Conservation (phyloP, 2,329 filamentous ascomycete species). For the Ceratocystis destructans region DNA sequence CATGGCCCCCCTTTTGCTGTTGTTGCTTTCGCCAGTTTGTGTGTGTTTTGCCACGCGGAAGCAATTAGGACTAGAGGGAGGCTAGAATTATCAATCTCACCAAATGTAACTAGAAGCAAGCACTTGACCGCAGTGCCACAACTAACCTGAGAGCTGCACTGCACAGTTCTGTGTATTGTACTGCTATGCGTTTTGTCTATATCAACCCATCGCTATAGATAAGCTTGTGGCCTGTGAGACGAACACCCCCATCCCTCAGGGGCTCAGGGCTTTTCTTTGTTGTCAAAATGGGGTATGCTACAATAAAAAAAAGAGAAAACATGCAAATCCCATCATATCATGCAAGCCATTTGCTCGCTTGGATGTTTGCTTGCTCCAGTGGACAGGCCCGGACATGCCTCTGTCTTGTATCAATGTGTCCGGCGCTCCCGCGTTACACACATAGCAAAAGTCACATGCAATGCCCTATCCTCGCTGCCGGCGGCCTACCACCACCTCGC, state of each 20-base stretch:
- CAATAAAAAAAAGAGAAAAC: slow-evolving; percentile 1
- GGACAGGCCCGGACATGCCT: neutral
- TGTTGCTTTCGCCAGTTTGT: too few species aligned
- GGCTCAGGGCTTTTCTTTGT: neutral
- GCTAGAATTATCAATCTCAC: too few species aligned
- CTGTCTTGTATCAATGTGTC: neutral
- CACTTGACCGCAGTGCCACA: too few species aligned
- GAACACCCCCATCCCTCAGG: neutral
- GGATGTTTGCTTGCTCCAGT: neutral
- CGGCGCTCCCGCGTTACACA: neutral
- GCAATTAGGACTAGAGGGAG: too few species aligned
- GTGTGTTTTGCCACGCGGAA: too few species aligned
- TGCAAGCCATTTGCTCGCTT: neutral
- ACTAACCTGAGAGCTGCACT: too few species aligned
- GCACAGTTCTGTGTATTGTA: too few species aligned
- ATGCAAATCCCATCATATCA: neutral
- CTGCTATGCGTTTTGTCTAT: neutral
- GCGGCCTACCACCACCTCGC: neutral
- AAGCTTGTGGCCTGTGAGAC: neutral
- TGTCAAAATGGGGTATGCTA: neutral
- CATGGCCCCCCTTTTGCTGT: too few species aligned
- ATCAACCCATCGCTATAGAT: neutral
- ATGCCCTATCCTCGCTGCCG: neutral
- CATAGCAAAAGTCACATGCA: neutral
- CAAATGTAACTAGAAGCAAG: too few species aligned